Percentiles rank a stretch among this genome's conserved stretches.
Conservation (phyloP, 352 stramenopile genomes). For the Phytophthora fragariae region DNA sequence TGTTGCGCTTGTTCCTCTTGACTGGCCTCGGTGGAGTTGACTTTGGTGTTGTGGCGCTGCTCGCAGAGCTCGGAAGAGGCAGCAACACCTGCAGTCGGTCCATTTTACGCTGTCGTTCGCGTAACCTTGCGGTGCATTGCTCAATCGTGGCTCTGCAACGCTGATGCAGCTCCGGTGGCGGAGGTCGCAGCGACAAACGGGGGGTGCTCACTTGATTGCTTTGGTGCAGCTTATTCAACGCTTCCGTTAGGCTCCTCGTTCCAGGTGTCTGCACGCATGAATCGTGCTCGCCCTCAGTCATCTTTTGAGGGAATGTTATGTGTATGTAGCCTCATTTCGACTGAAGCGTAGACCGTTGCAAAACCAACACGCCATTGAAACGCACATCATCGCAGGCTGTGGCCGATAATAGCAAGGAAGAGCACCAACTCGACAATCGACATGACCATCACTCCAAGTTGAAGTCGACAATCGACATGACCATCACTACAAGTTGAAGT, state of each 20-base stretch:
- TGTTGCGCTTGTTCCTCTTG: constrained; percentile 25
- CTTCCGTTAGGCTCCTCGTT: too few relatives aligned
- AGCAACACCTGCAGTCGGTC: constrained; percentile 24
- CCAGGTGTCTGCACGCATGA: too few relatives aligned
- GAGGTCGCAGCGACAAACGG: neutral
- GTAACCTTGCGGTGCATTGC: constrained; percentile 16
- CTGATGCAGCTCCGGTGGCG: constrained; percentile 28
- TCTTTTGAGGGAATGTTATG: neutral
- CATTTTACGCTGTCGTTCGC: constrained; percentile 35
- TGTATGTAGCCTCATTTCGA: constrained; percentile 13
- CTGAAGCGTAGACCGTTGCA: constrained; percentile 29
- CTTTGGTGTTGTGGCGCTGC: neutral
- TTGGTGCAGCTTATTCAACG: neutral
- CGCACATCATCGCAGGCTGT: neutral
- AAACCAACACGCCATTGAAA: constrained; percentile 37
- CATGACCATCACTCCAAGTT: constrained; percentile 8
- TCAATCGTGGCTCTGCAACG: constrained; percentile 29
- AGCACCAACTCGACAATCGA: neutral
- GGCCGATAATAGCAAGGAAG: neutral
- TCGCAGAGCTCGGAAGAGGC: neutral
- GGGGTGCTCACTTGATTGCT: neutral
- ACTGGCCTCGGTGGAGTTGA: constrained; percentile 19
- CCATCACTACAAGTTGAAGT: too few relatives aligned
- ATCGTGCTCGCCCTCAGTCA: neutral
- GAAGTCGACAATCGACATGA: too few relatives aligned